These are phyloP conservation scores for Pachyrhizus erosus DNA, from an alignment of 306 rosid species.

Conservation along the genomic window DNA sequence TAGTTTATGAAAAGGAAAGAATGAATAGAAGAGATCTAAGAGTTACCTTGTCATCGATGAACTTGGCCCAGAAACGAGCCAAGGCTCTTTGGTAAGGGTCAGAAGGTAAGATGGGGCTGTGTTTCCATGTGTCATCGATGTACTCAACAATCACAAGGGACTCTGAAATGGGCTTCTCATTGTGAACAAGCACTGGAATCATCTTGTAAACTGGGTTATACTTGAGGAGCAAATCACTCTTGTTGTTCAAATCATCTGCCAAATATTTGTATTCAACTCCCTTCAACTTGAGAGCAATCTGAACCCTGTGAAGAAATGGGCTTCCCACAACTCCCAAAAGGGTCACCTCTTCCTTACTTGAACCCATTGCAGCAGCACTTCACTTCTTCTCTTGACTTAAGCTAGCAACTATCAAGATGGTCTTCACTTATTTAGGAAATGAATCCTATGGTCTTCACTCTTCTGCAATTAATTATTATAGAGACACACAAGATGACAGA, in stretches of 20 bases:
- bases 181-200: conserved; percentile 59
- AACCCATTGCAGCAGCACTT: conserved; percentile 21
- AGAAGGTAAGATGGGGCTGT: conserved; percentile 51
- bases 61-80: conserved; percentile 70
- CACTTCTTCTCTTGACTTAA: not conserved
- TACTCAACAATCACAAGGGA: conserved; percentile 64
- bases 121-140: conserved; percentile 61
- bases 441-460: not conserved
- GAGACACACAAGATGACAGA: not conserved
- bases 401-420: not conserved
- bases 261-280: conserved; percentile 49
- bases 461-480: not conserved
- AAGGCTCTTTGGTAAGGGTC: conserved; percentile 53
- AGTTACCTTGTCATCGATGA: conserved; percentile 63
- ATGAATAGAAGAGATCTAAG: not conserved
- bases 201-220: conserved; percentile 68
- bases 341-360: conserved; percentile 39
- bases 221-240: conserved; percentile 50
- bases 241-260: conserved; percentile 48
- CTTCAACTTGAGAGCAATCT: conserved; percentile 58
- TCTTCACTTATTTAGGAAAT: not conserved
- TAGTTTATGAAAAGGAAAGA: not conserved
- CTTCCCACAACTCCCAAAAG: conserved; percentile 51
- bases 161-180: conserved; percentile 58
- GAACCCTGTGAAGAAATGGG: conserved; percentile 49